Evolutionary conservation across 306 rosid genomes (phyloP), one percentile per base, ranked within the genome.

Genomic region (Vicia faba): DNA sequence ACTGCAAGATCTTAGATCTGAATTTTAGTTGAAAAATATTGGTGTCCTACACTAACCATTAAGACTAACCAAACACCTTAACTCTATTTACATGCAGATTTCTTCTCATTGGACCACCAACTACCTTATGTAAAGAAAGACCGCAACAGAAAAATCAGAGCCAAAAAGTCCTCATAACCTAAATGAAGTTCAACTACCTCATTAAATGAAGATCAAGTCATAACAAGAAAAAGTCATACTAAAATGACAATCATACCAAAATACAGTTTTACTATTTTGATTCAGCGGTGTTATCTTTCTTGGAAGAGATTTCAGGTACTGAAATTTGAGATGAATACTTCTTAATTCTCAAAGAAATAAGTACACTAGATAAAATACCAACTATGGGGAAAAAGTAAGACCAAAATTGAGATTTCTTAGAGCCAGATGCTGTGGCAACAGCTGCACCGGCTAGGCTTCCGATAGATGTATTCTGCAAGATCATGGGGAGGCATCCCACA

Each of bases 391-490:
- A 84, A 80, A 90, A 64, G 80, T 85, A 90, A 0, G 96, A 88
- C 93, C 90, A 89, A 77, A 83, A 19, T 45, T 75, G 83, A 72
- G 86, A 86, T 68, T 81, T 81, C 70, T 78, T 49, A 16, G 93
- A 77, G 51, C 92, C 86, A n/a, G 91, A 80, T 5, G 91, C 84
- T 23, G 91, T 46, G 44, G 90, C 82, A 78, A 88, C 91, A 6
- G 99, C 95, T 53, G 97, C 96, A 62, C 97, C 95, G 14, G 99
- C 97, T 16, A 93, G 88, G 82, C 96, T 90, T 79, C 99, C 99
- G 10, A 93, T 80, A 7, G 99, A 93, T 15, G 93, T 82, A 75
- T 90, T 93, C 80, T 90, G 99, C 78, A 93, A 75, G 75, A 93
- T 93, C 99, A 93, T 93, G 3, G 99, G 99, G 64, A 88, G 16